Base-by-base conservation (phyloP, 1,284 basidiomycete species). In the Cryptococcus hybrid region DNA sequence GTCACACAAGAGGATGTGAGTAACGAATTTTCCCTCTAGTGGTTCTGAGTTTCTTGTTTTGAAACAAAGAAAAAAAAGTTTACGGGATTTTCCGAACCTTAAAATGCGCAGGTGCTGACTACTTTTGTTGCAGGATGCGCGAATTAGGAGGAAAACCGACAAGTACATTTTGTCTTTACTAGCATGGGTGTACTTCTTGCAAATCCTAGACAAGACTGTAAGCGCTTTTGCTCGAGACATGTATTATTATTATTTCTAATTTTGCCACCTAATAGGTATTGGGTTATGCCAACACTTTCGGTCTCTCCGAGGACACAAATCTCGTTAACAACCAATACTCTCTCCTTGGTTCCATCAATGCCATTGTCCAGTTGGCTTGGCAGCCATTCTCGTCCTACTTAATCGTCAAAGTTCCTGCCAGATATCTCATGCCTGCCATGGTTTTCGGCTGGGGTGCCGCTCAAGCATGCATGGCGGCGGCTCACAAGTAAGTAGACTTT, bases 301-400 rank as follows among this genome's bases (percentile, higher is more conserved):
- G 75, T 7, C 59, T 77, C 35, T 63, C 65, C 8, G 54, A 51
- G 6, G 70, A 76, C 51, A 59, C 68, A 7, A 30, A 63, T 13
- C 59, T 75, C 3, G 47, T 58, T 12, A 66, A 64, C 7, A 68
- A 61, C 37, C 64, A 75, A 57, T 76, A 75, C 62, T 73, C 67
- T 9, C 60, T 73, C 24, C 63, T 71, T 44, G 64, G 64, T n/a
- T 66, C 71, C 11, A 71, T 74, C 39, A 70, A 71, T 47, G 70
- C 73, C 7, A 70, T 75, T 40, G 71, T 72, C 6, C 72, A 75
- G 52, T 64, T 78, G 51, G 73, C 59, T 0, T 75, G 71, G 70
- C 71, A 74, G 64, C 77, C 77, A 5, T 73, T 78, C 63, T 69
- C 66, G 1, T 73, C 75, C 3, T 72, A 69, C 54, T 55, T 79